These are phyloP conservation scores for Hypoxylon perforatum DNA, from an alignment of 495 filamentous ascomycete species.

Conservation along the genomic window DNA sequence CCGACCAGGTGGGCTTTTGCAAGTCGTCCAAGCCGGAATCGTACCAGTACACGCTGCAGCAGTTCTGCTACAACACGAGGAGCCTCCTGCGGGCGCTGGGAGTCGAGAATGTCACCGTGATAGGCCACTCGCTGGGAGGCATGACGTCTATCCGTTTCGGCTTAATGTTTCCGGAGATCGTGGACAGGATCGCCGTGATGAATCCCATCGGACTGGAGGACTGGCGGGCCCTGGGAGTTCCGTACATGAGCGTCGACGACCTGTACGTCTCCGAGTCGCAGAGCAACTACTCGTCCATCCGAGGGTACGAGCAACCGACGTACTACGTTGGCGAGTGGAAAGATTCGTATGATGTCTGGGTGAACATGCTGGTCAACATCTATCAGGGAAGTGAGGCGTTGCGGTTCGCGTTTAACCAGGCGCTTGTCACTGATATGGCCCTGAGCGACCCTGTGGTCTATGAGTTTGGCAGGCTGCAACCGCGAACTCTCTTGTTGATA, in stretches of 20 bases:
- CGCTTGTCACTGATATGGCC: slow-evolving; percentile 56
- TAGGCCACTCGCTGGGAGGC: slow-evolving; percentile 61
- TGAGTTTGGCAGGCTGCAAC: slow-evolving; percentile 50
- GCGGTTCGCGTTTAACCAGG: slow-evolving; percentile 50
- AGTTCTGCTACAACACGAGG: slow-evolving; percentile 55
- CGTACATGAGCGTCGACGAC: slow-evolving; percentile 49
- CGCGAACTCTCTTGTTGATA: slow-evolving; percentile 52
- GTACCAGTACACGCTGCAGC: slow-evolving; percentile 58
- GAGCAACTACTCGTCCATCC: slow-evolving; percentile 51
- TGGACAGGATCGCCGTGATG: slow-evolving; percentile 46
- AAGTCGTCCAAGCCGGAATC: slow-evolving; percentile 56
- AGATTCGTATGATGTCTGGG: slow-evolving; percentile 55
- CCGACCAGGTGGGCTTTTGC: slow-evolving; percentile 62
- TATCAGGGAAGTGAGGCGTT: slow-evolving; percentile 50
- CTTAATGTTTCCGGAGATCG: slow-evolving; percentile 54
- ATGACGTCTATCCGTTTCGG: slow-evolving; percentile 57
- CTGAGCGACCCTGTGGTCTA: slow-evolving; percentile 57
- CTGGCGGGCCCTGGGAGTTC: slow-evolving; percentile 56
- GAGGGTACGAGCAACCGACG: slow-evolving; percentile 54
- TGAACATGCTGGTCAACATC: slow-evolving; percentile 57
- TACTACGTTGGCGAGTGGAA: slow-evolving; percentile 57
- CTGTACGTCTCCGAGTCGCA: slow-evolving; percentile 42
- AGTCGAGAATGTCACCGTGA: slow-evolving; percentile 48
- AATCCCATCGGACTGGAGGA: slow-evolving; percentile 59
- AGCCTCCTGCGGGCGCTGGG: slow-evolving; percentile 47